Evolutionary conservation across 2,329 filamentous ascomycete species (phyloP).

Genomic region (Colletotrichum lindemuthianum): DNA sequence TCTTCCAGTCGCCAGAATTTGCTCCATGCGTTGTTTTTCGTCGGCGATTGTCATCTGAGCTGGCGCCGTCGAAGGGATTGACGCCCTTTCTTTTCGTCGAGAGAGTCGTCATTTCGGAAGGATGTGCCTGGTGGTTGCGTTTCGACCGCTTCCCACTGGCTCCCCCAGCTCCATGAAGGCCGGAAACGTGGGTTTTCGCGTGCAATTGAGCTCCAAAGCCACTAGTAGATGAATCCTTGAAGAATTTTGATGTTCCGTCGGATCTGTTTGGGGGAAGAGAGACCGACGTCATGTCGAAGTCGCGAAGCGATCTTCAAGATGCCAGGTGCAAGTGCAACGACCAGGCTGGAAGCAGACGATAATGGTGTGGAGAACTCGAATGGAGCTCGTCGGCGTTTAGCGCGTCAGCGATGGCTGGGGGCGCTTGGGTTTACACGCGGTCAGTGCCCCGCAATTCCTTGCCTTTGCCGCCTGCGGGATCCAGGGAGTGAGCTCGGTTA

Average conservation of each 20-base stretch:
- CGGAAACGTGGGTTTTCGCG: slow-evolving; percentile 40
- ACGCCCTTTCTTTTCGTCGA: slow-evolving; percentile 38
- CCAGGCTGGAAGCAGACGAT: slow-evolving; percentile 20
- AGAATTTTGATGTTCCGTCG: slow-evolving; percentile 16
- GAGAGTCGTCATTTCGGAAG: slow-evolving; percentile 42
- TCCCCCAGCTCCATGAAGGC: slow-evolving; percentile 44
- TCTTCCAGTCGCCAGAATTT: slow-evolving; percentile 36
- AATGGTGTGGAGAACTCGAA: slow-evolving; percentile 33
- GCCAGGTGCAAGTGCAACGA: slow-evolving; percentile 1
- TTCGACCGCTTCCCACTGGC: slow-evolving; percentile 42
- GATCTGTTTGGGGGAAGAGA: slow-evolving; percentile 32
- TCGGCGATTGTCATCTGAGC: slow-evolving; percentile 36
- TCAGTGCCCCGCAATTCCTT: neutral
- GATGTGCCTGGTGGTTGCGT: slow-evolving; percentile 39
- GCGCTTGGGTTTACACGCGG: slow-evolving; percentile 10
- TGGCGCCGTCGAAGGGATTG: slow-evolving; percentile 41
- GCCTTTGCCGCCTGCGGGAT: neutral
- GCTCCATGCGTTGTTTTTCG: slow-evolving; percentile 38
- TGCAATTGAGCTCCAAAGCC: slow-evolving; percentile 19
- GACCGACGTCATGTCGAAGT: slow-evolving; percentile 35
- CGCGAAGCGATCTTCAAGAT: slow-evolving; percentile 21
- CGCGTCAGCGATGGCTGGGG: slow-evolving; percentile 4
- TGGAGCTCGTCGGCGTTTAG: slow-evolving; percentile 31
- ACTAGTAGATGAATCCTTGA: slow-evolving; percentile 22
- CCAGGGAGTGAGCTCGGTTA: neutral